Percentiles rank a stretch among this genome's conserved stretches.
phyloP scores from a whole-genome alignment of 371 early-diverging fungal genomes.

The Amoeboaphelidium protococcarum region DNA sequence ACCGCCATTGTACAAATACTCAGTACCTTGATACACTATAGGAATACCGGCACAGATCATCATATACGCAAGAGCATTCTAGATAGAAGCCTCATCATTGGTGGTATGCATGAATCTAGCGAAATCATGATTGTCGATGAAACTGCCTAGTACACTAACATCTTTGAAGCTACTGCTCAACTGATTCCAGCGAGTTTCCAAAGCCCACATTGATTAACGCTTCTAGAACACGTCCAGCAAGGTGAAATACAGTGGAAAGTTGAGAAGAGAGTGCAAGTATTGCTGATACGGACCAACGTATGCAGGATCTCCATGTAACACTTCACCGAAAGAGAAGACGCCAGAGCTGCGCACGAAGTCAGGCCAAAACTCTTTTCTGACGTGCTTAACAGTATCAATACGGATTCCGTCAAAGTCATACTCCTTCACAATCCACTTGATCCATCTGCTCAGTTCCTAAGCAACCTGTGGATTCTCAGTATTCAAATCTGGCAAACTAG shows the following conservation, averaged over 20 bases:
- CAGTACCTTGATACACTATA: too few species aligned
- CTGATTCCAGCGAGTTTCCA: slow-evolving; percentile 4
- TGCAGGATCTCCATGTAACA: slow-evolving; percentile 5
- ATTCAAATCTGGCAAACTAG: slow-evolving; percentile 12
- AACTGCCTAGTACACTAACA: slow-evolving; percentile 9
- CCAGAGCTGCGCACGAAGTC: slow-evolving; percentile 9
- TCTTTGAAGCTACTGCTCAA: slow-evolving; percentile 5
- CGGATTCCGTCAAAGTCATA: slow-evolving; percentile 18
- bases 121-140: slow-evolving; percentile 18
- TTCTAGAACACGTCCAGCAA: slow-evolving; percentile 6
- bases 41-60: too few species aligned
- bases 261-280: slow-evolving; percentile 5
- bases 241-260: slow-evolving; percentile 12
- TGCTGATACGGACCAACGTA: slow-evolving; percentile 10
- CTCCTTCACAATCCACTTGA: slow-evolving; percentile 8
- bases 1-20: too few species aligned
- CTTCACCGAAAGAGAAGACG: slow-evolving; percentile 17
- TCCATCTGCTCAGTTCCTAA: slow-evolving; percentile 7
- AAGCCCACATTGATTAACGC: slow-evolving; percentile 6
- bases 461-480: slow-evolving; percentile 12
- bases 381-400: slow-evolving; percentile 18
- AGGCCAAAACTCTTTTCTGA: slow-evolving; percentile 14
- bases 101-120: slow-evolving; percentile 10
- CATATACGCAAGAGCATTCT: slow-evolving; percentile 16
- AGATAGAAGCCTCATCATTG: slow-evolving; percentile 8